phyloP scores from a whole-genome alignment of 371 early-diverging fungal genomes.

The Encephalitozoon hellem region DNA sequence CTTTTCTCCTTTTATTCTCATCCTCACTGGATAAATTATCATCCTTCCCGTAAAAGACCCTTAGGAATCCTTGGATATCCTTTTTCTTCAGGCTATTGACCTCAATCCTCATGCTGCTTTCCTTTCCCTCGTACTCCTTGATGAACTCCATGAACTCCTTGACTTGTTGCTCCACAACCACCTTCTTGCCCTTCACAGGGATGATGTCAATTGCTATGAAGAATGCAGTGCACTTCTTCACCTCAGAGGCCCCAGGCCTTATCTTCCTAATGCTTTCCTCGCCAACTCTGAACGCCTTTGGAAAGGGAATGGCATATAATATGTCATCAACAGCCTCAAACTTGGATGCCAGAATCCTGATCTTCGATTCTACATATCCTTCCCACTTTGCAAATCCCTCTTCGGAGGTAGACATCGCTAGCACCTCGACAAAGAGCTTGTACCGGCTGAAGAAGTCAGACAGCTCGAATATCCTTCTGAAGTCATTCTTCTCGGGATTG shows the following conservation, averaged over 20 bases:
- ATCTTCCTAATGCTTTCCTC: slow-evolving; percentile 13
- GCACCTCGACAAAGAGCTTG: slow-evolving; percentile 78
- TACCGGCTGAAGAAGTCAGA: slow-evolving; percentile 79
- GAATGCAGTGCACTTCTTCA: slow-evolving; percentile 18
- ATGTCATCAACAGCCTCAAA: slow-evolving; percentile 74
- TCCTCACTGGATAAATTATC: not conserved
- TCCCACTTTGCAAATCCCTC: slow-evolving; percentile 62
- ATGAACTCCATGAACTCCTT: slow-evolving; percentile 46
- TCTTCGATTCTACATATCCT: slow-evolving; percentile 80
- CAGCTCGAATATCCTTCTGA: slow-evolving; percentile 67
- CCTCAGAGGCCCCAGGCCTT: not conserved
- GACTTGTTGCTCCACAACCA: slow-evolving; percentile 32
- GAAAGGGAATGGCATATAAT: slow-evolving; percentile 74
- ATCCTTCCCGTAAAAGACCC: slow-evolving; percentile 1
- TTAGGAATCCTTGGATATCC: slow-evolving; percentile 36
- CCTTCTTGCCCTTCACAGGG: slow-evolving; percentile 33
- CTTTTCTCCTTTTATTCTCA: not conserved
- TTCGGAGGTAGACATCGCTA: slow-evolving; percentile 56
- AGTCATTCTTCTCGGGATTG: slow-evolving; percentile 1
- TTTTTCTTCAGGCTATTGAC: slow-evolving; percentile 32
- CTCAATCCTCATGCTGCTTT: slow-evolving; percentile 10
- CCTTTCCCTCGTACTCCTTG: slow-evolving; percentile 26
- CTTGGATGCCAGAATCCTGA: slow-evolving; percentile 76
- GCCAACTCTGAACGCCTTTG: slow-evolving; percentile 69
- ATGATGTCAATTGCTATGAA: slow-evolving; percentile 39